Percentiles rank a stretch among this genome's conserved stretches.
These are phyloP conservation scores for Sporisorium exsertum DNA, from an alignment of 1,284 basidiomycete genomes.

Conservation along the genomic window DNA sequence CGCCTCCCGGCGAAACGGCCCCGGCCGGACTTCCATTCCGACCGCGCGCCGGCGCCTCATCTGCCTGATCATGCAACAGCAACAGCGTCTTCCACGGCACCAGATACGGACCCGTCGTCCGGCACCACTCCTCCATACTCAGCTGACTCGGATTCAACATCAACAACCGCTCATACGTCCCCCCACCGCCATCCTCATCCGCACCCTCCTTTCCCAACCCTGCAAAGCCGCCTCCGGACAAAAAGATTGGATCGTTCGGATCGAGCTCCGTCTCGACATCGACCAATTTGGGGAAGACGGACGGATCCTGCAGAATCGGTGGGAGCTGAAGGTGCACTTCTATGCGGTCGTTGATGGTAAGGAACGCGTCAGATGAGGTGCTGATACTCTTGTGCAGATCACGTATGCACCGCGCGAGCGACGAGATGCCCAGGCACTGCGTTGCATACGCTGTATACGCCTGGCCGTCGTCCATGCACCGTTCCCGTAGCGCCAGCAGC, in stretches of 20 bases:
- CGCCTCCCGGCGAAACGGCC: conserved; percentile 4
- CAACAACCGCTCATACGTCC: conserved; percentile 32
- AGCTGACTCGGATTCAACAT: conserved; percentile 29
- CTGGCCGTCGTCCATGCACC: conserved; percentile 56
- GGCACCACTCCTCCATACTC: conserved; percentile 61
- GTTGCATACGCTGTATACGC: conserved; percentile 51
- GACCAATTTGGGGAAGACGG: conserved; percentile 36
- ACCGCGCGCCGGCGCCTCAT: conserved; percentile 20
- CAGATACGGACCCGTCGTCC: conserved; percentile 75
- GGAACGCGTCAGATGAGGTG: conserved; percentile 53
- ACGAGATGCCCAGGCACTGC: conserved; percentile 55
- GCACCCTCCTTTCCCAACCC: conserved; percentile 42
- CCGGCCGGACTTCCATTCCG: conserved; percentile 20
- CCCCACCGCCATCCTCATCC: conserved; percentile 34
- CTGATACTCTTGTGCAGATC: conserved; percentile 58
- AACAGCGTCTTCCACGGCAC: conserved; percentile 93
- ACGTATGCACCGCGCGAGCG: conserved; percentile 56
- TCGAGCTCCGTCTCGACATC: conserved; percentile 65
- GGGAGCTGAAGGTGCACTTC: conserved; percentile 65
- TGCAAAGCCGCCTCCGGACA: conserved; percentile 49
- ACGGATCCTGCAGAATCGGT: conserved; percentile 58
- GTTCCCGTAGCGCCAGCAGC: conserved; percentile 57
- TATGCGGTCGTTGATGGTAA: conserved; percentile 62
- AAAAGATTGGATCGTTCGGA: conserved; percentile 56
- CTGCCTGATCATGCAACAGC: conserved; percentile 72